Evolutionary conservation across 306 rosid genomes (phyloP), one percentile per base, ranked within the genome.

Genomic region (Prunus fruticosa): DNA sequence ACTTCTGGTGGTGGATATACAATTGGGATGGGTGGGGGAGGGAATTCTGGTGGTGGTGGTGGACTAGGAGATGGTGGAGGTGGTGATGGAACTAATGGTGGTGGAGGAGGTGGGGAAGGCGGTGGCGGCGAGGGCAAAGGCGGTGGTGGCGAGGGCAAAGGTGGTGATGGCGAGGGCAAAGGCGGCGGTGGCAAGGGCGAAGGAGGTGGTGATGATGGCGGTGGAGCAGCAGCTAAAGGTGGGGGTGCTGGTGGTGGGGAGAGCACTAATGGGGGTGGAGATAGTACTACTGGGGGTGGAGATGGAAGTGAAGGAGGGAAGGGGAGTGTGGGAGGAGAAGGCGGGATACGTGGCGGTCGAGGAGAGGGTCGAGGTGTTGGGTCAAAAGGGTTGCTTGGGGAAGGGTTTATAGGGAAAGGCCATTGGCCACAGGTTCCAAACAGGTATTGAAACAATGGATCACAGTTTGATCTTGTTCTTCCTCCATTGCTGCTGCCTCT

Each of bases 351-450:
- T 2, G 89, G 86, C 0, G 82, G 83, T 12, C 54, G 28, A 41
- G 83, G 84, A 7, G 81, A 46, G 6, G 82, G 86, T 45, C 80
- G 49, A 16, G 88, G 88, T 30, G 88, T 64, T 51, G 88, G 91
- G 14, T 57, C 71, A 85, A 91, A 91, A 1, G 98, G 98, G 79
- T 93, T 93, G 53, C 89, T 41, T 50, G 90, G 91, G 60, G 84
- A 91, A 41, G 89, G 85, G 43, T 52, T 81, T 2, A 82, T 89
- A 64, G 93, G 85, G 28, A 93, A 93, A 82, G 98, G 93, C 97
- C 97, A 93, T 64, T 80, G 86, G 61, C 90, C 92, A 68, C 98
- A 93, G 9, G 63, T 23, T n/a, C 57, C 93, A 83, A 58, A 91
- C 16, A 93, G 71, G 66, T 66, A 93, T 32, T 83, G 78, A 83